Evolutionary conservation across 495 filamentous ascomycete species (phyloP).

Genomic region (Astrocystis sublimbata): DNA sequence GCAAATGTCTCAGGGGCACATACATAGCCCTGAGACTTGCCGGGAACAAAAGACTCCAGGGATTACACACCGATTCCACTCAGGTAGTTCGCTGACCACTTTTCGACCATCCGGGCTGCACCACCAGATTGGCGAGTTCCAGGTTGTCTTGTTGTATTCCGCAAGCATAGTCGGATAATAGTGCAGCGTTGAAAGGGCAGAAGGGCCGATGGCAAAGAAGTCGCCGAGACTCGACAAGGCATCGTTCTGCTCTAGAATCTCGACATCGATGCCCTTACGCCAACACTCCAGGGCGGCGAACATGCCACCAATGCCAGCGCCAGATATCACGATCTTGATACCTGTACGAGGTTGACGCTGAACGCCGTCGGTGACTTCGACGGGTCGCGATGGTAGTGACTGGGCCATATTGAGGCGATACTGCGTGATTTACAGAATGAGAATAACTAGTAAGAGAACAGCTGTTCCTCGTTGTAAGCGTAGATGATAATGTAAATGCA

Average conservation of each 20-base stretch:
- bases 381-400: neutral
- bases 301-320: slow-evolving; percentile 59
- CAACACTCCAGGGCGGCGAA: slow-evolving; percentile 60
- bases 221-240: slow-evolving; percentile 37
- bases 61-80: slow-evolving; percentile 27
- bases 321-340: slow-evolving; percentile 58
- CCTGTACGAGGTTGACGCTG: slow-evolving; percentile 35
- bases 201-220: slow-evolving; percentile 43
- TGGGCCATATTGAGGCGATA: neutral
- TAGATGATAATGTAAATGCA: neutral
- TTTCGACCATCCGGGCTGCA: neutral
- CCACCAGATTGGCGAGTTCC: slow-evolving; percentile 26
- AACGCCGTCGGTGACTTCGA: slow-evolving; percentile 18
- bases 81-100: slow-evolving; percentile 2
- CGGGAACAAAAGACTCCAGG: too few relatives aligned
- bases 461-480: neutral
- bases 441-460: neutral
- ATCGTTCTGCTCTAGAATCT: slow-evolving; percentile 48
- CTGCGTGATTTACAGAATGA: neutral
- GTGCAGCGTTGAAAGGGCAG: slow-evolving; percentile 34
- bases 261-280: slow-evolving; percentile 60
- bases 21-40: too few relatives aligned
- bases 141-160: slow-evolving; percentile 37
- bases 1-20: too few relatives aligned
- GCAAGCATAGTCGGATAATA: slow-evolving; percentile 49